A percentile compares a stretch with the other conserved stretches of the same genome.
Conservation (phyloP, 345 rosid genomes). For the Gossypium raimondii region DNA sequence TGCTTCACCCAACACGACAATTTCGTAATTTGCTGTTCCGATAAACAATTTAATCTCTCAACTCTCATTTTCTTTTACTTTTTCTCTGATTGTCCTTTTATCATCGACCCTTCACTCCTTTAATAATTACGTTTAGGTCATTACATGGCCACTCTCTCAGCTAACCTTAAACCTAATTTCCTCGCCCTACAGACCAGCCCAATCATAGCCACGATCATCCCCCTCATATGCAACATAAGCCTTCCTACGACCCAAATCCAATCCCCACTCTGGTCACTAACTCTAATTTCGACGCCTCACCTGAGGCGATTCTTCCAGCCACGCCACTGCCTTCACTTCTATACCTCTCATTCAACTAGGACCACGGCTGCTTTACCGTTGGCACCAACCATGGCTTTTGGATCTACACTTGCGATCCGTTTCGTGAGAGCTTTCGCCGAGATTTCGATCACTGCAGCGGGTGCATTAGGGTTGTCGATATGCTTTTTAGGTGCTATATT, state of each 20-base stretch:
- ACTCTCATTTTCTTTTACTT: not conserved
- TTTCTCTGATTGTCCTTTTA: no score
- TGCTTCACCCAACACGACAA: no score
- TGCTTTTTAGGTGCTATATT: constrained; percentile 92
- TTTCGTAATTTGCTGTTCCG: no score
- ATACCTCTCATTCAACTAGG: constrained; percentile 80
- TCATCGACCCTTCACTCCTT: not conserved
- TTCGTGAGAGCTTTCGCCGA: constrained; percentile 89
- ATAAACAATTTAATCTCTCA: no score
- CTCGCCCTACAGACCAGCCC: not conserved
- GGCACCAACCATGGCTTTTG: constrained; percentile 91
- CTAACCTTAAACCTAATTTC: constrained; percentile 23
- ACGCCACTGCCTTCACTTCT: constrained; percentile 37
- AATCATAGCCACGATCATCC: constrained; percentile 35
- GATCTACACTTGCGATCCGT: constrained; percentile 84
- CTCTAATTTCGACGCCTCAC: constrained; percentile 20
- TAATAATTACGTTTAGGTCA: not conserved
- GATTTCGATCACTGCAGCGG: constrained; percentile 64
- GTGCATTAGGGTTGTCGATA: constrained; percentile 63
- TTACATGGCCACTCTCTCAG: constrained; percentile 62
- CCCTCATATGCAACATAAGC: constrained; percentile 34
- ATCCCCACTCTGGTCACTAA: constrained; percentile 16
- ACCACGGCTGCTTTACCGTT: constrained; percentile 74
- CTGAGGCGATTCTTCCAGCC: constrained; percentile 17
- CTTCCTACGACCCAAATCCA: constrained; percentile 7